Conservation (phyloP, 192 early-diverging fungal genomes). For the Coemansia sp. region DNA sequence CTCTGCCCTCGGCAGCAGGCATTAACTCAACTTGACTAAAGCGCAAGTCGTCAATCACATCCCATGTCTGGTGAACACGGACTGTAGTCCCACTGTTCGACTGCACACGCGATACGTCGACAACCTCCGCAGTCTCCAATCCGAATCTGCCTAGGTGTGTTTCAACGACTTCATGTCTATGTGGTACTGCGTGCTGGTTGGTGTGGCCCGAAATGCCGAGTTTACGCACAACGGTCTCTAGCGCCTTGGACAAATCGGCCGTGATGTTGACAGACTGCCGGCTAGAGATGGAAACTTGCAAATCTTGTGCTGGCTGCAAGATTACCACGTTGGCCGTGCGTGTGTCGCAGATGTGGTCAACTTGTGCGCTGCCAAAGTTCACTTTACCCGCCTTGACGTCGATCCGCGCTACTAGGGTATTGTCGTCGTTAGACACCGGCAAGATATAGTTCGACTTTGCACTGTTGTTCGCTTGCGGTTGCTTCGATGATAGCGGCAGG, state of each 20-base stretch:
- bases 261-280: slow-evolving; percentile 14
- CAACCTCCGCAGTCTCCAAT: slow-evolving; percentile 24
- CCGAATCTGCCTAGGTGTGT: slow-evolving; percentile 18
- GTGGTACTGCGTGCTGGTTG: neutral
- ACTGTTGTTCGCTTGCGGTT: neutral
- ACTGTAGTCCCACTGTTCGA: slow-evolving; percentile 12
- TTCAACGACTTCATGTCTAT: slow-evolving; percentile 25
- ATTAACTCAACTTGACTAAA: slow-evolving; percentile 39
- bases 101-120: slow-evolving; percentile 12
- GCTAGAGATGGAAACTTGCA: slow-evolving; percentile 17
- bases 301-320: slow-evolving; percentile 30
- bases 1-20: slow-evolving; percentile 10
- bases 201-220: slow-evolving; percentile 15
- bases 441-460: slow-evolving; percentile 10
- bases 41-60: slow-evolving; percentile 32
- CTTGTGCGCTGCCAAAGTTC: slow-evolving; percentile 9
- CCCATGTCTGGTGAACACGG: slow-evolving; percentile 38
- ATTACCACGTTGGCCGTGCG: slow-evolving; percentile 29
- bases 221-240: slow-evolving; percentile 9
- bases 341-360: slow-evolving; percentile 3
- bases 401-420: slow-evolving; percentile 25
- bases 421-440: slow-evolving; percentile 19
- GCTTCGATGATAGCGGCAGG: neutral
- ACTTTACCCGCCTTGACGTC: slow-evolving; percentile 8
- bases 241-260: neutral